phyloP scores from a whole-genome alignment of 495 filamentous ascomycete species.

The Hypomontagnella submonticulosa region DNA sequence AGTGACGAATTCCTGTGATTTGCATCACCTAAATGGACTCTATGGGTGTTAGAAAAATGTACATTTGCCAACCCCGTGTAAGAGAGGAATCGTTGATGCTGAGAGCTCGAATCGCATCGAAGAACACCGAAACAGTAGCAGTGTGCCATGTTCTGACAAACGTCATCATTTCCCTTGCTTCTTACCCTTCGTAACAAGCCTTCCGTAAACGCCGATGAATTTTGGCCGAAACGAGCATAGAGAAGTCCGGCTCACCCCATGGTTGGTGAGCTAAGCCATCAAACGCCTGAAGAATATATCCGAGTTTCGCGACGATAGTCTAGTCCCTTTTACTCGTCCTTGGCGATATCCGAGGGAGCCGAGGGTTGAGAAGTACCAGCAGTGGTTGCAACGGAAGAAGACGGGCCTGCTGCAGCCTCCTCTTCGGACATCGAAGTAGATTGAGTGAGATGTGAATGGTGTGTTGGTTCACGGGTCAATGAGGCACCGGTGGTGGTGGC shows the following conservation, averaged over 20 bases:
- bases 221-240: slow-evolving; percentile 4
- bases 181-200: not conserved
- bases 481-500: slow-evolving; percentile 48
- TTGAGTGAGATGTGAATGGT: slow-evolving; percentile 53
- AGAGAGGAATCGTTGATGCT: slow-evolving; percentile 5
- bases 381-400: slow-evolving; percentile 15
- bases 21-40: slow-evolving; percentile 35
- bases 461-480: slow-evolving; percentile 53
- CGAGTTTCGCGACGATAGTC: slow-evolving; percentile 5
- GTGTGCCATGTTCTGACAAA: slow-evolving; percentile 18
- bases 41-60: slow-evolving; percentile 15
- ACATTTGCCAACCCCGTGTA: slow-evolving; percentile 9
- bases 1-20: slow-evolving; percentile 24
- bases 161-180: slow-evolving; percentile 8
- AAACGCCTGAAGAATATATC: slow-evolving; percentile 20
- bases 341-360: slow-evolving; percentile 18
- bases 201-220: slow-evolving; percentile 28
- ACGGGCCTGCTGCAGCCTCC: slow-evolving; percentile 26
- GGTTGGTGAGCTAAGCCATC: slow-evolving; percentile 7
- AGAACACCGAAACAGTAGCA: slow-evolving; percentile 11
- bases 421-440: slow-evolving; percentile 47
- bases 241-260: slow-evolving; percentile 1
- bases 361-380: slow-evolving; percentile 18
- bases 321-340: slow-evolving; percentile 32
- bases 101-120: slow-evolving; percentile 7